Conservation (phyloP, 768 basidiomycete genomes). For the Leccinum imitatum region DNA sequence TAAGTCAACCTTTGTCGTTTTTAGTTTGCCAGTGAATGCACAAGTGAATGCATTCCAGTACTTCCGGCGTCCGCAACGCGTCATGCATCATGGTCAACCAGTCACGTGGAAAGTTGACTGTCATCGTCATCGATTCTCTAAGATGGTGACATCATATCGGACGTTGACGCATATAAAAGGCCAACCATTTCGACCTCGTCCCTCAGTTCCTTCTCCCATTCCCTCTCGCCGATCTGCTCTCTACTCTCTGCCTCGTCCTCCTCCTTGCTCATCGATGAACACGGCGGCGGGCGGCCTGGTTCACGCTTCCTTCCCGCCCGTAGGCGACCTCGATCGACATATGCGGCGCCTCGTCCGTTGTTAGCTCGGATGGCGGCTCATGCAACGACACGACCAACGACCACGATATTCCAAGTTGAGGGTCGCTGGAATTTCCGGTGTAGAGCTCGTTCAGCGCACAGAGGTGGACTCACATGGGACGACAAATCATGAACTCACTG, state of each 20-base stretch:
- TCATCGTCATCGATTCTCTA: not conserved
- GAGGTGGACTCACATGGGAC: conserved; percentile 6
- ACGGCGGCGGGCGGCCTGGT: not conserved
- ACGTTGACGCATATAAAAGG: not conserved
- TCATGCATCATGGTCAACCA: too few species aligned
- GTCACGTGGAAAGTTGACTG: too few species aligned
- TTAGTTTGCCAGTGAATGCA: too few species aligned
- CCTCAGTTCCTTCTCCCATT: too few species aligned
- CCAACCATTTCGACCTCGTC: not conserved
- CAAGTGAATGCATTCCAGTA: too few species aligned
- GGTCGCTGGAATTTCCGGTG: conserved; percentile 3
- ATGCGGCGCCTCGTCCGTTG: not conserved
- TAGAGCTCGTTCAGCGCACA: conserved; percentile 11
- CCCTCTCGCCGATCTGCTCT: not conserved
- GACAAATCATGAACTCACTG: conserved; percentile 15
- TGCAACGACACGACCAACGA: not conserved
- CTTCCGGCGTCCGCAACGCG: too few species aligned
- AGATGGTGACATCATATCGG: too few species aligned
- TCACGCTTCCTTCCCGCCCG: not conserved
- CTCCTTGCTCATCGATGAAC: conserved; percentile 5
- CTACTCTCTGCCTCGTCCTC: not conserved
- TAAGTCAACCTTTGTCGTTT: too few species aligned
- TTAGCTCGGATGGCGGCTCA: not conserved
- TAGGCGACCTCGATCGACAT: not conserved
- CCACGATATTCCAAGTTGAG: not conserved